Percentiles rank a stretch among this genome's conserved stretches.
Conservation (phyloP, 108 stramenopile genomes). For the Fragilariopsis cylindrus region DNA sequence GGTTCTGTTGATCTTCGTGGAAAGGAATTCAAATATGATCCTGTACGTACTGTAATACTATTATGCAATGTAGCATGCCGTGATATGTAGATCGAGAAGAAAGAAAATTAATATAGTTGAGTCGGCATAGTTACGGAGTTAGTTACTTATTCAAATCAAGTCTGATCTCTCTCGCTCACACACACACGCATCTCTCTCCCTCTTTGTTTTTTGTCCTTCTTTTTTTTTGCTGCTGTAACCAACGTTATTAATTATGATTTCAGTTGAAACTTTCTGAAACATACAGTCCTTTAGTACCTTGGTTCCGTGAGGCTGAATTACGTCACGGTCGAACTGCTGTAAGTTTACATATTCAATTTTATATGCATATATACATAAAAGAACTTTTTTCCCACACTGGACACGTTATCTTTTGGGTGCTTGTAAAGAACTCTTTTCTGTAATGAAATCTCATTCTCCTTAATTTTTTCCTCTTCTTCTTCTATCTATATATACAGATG, state of each 20-base stretch:
- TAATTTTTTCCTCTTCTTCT: no score
- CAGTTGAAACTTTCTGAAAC: slow-evolving; percentile 63
- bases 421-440: no score
- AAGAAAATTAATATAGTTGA: neutral
- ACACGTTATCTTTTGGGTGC: no score
- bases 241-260: neutral
- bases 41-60: slow-evolving; percentile 34
- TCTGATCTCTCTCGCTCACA: neutral
- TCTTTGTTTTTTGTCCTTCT: neutral
- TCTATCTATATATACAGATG: slow-evolving; percentile 37
- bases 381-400: no score
- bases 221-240: neutral
- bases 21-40: slow-evolving; percentile 70
- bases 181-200: neutral
- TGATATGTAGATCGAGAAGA: neutral
- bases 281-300: slow-evolving; percentile 57
- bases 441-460: no score
- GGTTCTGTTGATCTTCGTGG: slow-evolving; percentile 59
- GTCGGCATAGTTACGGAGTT: neutral
- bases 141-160: neutral
- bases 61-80: slow-evolving; percentile 48
- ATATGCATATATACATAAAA: no score
- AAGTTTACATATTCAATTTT: no score
- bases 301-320: slow-evolving; percentile 91
- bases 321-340: slow-evolving; percentile 82